Evolutionary conservation across 495 filamentous ascomycete species (phyloP), one percentile per base, ranked within the genome.

Genomic region (Glarea lozoyensis): DNA sequence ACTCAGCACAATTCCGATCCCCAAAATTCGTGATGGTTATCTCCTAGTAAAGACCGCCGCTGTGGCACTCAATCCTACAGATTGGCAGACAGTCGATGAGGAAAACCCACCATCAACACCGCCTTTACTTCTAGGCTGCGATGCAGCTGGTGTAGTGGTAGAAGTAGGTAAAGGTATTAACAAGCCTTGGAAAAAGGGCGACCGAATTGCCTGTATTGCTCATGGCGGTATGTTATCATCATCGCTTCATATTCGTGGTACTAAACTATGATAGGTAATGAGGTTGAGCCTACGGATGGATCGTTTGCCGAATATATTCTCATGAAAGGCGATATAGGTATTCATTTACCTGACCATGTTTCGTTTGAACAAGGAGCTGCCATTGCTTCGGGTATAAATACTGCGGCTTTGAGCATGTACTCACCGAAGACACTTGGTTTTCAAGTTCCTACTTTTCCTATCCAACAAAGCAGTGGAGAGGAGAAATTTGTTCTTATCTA

Each of bases 111-210:
- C n/a, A 13, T 11, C 6, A 34, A 13, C 31, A 13, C 4, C 5
- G 5, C 31, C n/a, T 6, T 13, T 4, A 7, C n/a, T 34, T 6
- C n/a, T 34, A 16, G 31, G 31, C 4, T 34, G 31, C 34, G 79
- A 81, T 49, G 53, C 74, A 15, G 63, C 73, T 1, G 79, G 79
- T 13, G 63, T 59, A 3, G 61, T 81, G 9, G 60, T 56, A 7
- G 63, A 59, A 23, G 63, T 74, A 19, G 76, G 76, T 12, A 34
- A 49, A 1, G 56, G 32, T 13, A 69, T 71, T 2, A 64, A 51
- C 22, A 37, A 46, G 0, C 67, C 75, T 58, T 62, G 66, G 27
- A 13, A 42, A 0, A 68, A 21, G 17, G 39, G 46, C 1, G 36
- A 49, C 13, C 32, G 46, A 34, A 38, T 43, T 15, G 16, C 38